Evolutionary conservation across 257 asterid genomes (phyloP).

Genomic region (Solanum chiquidenum): DNA sequence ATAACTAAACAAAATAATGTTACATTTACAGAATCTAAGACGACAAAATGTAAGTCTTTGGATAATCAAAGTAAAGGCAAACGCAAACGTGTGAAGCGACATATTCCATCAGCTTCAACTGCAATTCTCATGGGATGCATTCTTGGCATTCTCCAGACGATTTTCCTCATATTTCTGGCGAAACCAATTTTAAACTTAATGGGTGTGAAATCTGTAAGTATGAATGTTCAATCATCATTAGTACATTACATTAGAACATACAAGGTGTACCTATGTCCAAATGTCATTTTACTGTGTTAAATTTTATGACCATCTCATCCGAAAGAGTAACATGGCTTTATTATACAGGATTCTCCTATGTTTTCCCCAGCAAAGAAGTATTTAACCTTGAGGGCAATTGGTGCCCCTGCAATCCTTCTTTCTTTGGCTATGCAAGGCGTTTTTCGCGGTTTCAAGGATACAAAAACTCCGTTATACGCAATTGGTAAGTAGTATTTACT

Average conservation of each 20-base stretch:
- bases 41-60: constrained; percentile 13
- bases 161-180: constrained; percentile 54
- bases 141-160: constrained; percentile 69
- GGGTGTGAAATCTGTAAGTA: constrained; percentile 78
- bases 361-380: constrained; percentile 61
- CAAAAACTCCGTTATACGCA: constrained; percentile 81
- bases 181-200: constrained; percentile 52
- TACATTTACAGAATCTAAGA: constrained; percentile 8
- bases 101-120: constrained; percentile 92
- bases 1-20: not conserved
- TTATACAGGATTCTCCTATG: constrained; percentile 73
- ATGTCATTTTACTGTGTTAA: not conserved
- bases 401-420: constrained; percentile 93
- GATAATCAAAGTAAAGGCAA: not conserved
- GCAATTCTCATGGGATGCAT: constrained; percentile 60
- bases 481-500: constrained; percentile 39
- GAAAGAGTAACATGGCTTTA: not conserved
- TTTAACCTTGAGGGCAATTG: constrained; percentile 65
- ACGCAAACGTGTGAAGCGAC: constrained; percentile 21
- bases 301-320: not conserved
- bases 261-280: not conserved
- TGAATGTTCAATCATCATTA: not conserved
- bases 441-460: constrained; percentile 89
- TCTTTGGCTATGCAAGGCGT: constrained; percentile 93
- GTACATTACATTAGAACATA: not conserved